Evolutionary conservation across 805 yeast species (phyloP).

Genomic region (Barnettozyma pratensis): DNA sequence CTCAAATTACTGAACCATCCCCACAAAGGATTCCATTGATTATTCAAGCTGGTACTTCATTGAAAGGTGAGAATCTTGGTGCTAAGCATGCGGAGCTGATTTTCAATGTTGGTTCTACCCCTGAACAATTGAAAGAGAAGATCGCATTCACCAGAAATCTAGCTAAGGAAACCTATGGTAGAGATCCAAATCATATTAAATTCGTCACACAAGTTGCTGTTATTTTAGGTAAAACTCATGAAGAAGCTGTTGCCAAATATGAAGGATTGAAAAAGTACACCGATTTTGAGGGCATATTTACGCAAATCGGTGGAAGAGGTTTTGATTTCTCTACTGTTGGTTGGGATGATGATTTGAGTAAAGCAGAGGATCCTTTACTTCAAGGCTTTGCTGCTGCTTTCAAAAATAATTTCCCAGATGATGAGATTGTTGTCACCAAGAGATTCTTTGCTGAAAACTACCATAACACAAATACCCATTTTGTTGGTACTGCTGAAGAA

Average conservation of each 20-base stretch:
- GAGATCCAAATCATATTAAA: slow-evolving; percentile 14
- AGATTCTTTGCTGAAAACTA: slow-evolving; percentile 24
- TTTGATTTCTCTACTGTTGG: slow-evolving; percentile 34
- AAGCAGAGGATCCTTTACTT: slow-evolving; percentile 22
- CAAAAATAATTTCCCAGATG: slow-evolving; percentile 19
- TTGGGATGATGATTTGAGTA: slow-evolving; percentile 29
- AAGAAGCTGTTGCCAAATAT: slow-evolving; percentile 31
- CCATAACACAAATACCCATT: slow-evolving; percentile 22
- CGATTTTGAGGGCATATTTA: slow-evolving; percentile 35
- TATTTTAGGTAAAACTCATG: slow-evolving; percentile 32
- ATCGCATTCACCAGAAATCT: slow-evolving; percentile 23
- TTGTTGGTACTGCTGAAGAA: slow-evolving; percentile 31
- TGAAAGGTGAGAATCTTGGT: slow-evolving; percentile 31
- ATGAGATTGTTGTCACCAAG: slow-evolving; percentile 10
- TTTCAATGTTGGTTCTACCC: slow-evolving; percentile 30
- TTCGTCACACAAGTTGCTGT: slow-evolving; percentile 6
- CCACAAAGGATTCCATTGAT: slow-evolving; percentile 36
- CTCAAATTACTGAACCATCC: slow-evolving; percentile 33
- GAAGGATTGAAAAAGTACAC: slow-evolving; percentile 26
- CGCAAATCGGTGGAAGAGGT: slow-evolving; percentile 36
- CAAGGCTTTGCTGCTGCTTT: slow-evolving; percentile 24
- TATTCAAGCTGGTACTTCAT: slow-evolving; percentile 36
- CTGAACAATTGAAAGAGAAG: slow-evolving; percentile 23
- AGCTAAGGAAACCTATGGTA: slow-evolving; percentile 27
- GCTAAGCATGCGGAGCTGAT: slow-evolving; percentile 35